These are phyloP conservation scores for Colletotrichum gigasporum DNA, from an alignment of 2,329 filamentous ascomycete species.

Conservation along the genomic window DNA sequence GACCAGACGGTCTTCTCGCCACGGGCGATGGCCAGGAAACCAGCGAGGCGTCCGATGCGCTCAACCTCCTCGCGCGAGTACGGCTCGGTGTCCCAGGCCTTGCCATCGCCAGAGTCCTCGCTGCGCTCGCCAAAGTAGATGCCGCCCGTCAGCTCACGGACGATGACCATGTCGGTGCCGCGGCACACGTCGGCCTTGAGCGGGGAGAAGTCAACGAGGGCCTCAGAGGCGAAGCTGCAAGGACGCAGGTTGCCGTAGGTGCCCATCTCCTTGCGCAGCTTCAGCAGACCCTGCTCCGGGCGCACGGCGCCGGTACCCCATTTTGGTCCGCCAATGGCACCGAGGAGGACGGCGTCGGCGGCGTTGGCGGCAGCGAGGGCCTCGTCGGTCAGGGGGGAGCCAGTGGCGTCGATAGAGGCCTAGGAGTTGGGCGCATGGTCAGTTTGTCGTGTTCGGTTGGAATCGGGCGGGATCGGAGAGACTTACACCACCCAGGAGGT, in stretches of 20 bases:
- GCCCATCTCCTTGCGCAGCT: slow-evolving; percentile 90
- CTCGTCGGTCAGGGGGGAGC: slow-evolving; percentile 81
- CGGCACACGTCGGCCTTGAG: slow-evolving; percentile 87
- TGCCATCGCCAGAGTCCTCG: slow-evolving; percentile 79
- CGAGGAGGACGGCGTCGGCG: slow-evolving; percentile 90
- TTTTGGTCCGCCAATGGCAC: slow-evolving; percentile 95
- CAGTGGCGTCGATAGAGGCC: slow-evolving; percentile 88
- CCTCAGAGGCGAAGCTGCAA: slow-evolving; percentile 93
- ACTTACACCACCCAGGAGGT: slow-evolving; percentile 91
- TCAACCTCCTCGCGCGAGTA: slow-evolving; percentile 89
- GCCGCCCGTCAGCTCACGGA: slow-evolving; percentile 90
- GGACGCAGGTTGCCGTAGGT: slow-evolving; percentile 96
- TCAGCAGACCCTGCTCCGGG: slow-evolving; percentile 91
- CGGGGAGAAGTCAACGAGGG: slow-evolving; percentile 84
- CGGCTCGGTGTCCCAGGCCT: slow-evolving; percentile 84
- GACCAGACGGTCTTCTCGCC: slow-evolving; percentile 78
- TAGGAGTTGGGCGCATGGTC: slow-evolving; percentile 44
- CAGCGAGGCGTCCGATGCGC: slow-evolving; percentile 85
- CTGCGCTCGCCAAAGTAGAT: slow-evolving; percentile 95
- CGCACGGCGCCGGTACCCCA: slow-evolving; percentile 91
- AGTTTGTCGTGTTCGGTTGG: neutral
- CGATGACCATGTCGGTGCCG: slow-evolving; percentile 90
- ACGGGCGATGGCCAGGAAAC: slow-evolving; percentile 79
- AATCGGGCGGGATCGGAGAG: neutral
- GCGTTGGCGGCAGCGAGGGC: slow-evolving; percentile 84